These are phyloP conservation scores for Olyra latifolia DNA, from an alignment of 176 grass and related monocot species.

Conservation along the genomic window DNA sequence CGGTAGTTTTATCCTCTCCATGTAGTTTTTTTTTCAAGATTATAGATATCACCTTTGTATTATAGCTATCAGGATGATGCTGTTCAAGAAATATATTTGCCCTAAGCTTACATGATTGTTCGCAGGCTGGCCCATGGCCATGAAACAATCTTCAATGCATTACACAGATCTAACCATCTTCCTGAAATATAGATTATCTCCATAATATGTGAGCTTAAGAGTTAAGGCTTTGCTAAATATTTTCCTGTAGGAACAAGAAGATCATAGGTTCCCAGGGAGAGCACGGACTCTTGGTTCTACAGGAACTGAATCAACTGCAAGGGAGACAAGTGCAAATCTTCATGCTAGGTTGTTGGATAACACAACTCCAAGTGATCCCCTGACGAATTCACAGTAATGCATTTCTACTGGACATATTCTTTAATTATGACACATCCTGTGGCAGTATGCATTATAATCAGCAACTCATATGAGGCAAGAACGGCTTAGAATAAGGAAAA, in stretches of 20 bases:
- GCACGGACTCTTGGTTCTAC: constrained; percentile 58
- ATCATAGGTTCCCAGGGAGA: constrained; percentile 88
- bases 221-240: constrained; percentile 23
- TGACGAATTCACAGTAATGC: constrained; percentile 66
- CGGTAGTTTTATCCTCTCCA: neutral
- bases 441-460: constrained; percentile 5
- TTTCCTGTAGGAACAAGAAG: constrained; percentile 70
- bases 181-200: constrained; percentile 10
- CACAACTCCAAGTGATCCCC: constrained; percentile 45
- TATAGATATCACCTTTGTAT: neutral
- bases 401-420: constrained; percentile 36
- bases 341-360: constrained; percentile 93
- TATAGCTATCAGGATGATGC: neutral
- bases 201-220: constrained; percentile 17
- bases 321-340: constrained; percentile 69
- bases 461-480: constrained; percentile 4
- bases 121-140: neutral
- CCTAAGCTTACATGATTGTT: neutral
- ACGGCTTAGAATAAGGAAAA: constrained; percentile 2
- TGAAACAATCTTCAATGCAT: neutral
- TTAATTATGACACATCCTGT: constrained; percentile 3
- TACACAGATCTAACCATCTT: constrained; percentile 17
- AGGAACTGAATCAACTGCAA: constrained; percentile 51
- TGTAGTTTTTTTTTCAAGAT: neutral
- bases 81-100: neutral